Conservation (phyloP, 2,329 filamentous ascomycete genomes). For the Nemania bipapillata region DNA sequence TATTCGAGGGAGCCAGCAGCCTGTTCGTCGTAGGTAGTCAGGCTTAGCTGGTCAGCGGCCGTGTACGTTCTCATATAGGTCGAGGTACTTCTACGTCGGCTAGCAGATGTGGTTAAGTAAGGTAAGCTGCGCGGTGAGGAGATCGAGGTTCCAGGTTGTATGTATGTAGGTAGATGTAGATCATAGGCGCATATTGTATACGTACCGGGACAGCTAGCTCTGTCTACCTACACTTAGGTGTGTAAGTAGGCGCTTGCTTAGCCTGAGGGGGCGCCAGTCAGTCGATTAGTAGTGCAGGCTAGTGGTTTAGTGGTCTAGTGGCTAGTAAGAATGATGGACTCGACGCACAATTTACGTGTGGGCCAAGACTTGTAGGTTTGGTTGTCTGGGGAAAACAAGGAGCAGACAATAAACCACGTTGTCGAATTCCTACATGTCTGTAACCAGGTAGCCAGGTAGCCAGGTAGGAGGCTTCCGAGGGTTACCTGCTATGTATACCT, state of each 20-base stretch:
- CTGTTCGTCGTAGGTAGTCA: not conserved
- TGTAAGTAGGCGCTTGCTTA: not conserved
- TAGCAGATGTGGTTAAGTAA: not conserved
- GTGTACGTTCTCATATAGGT: not conserved
- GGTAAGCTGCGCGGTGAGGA: conserved; percentile 18
- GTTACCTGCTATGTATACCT: no score
- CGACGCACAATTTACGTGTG: conserved; percentile 22
- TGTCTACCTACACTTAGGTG: not conserved
- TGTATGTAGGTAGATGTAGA: conserved; percentile 18
- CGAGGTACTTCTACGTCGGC: not conserved
- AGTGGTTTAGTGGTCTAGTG: not conserved
- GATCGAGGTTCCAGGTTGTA: conserved; percentile 19
- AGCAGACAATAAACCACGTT: conserved; percentile 11
- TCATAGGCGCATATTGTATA: conserved; percentile 23
- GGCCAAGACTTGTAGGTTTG: conserved; percentile 12
- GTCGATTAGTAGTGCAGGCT: not conserved
- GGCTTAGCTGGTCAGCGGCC: conserved; percentile 11
- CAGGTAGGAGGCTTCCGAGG: not conserved
- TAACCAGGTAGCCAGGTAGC: no score
- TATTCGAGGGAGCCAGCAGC: conserved; percentile 6
- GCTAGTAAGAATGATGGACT: conserved; percentile 14
- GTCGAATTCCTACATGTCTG: conserved; percentile 7
- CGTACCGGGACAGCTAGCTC: not conserved
- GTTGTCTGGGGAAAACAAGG: conserved; percentile 24
- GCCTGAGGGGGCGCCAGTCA: not conserved